phyloP scores from a whole-genome alignment of 2,329 filamentous ascomycete genomes.

The Botryotinia narcissicola region DNA sequence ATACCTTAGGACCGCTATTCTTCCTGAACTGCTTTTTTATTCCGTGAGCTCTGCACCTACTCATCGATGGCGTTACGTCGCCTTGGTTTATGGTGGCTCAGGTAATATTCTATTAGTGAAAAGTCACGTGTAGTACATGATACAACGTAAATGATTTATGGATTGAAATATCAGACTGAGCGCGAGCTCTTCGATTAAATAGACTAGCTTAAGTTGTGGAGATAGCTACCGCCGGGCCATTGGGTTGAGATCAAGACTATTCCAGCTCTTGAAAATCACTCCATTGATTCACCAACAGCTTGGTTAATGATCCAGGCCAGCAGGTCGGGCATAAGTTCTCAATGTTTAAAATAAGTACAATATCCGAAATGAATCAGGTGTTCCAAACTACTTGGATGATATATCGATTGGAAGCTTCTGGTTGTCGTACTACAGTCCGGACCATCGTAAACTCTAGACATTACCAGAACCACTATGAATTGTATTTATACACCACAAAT shows the following conservation, averaged over 20 bases:
- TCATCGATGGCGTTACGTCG: not conserved
- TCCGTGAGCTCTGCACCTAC: not conserved
- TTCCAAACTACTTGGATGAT: not conserved
- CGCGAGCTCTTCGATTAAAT: not conserved
- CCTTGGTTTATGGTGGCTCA: not conserved
- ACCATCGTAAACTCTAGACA: not conserved
- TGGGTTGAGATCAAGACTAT: not conserved
- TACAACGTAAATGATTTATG: not conserved
- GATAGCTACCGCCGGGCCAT: not conserved
- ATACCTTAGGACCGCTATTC: not conserved
- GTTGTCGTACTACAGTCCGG: not conserved
- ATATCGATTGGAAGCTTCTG: not conserved
- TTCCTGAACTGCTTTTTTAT: not conserved
- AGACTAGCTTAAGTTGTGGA: not conserved
- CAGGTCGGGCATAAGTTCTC: not conserved
- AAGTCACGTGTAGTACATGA: not conserved
- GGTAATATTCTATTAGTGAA: not conserved
- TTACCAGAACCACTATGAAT: not conserved
- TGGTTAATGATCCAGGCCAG: not conserved
- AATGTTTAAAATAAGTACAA: not conserved
- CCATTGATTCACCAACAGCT: not conserved
- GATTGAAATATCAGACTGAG: not conserved
- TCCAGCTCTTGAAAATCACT: not conserved
- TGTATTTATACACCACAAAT: not conserved
- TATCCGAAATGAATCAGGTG: not conserved